phyloP scores from a whole-genome alignment of 2,329 filamentous ascomycete species.

The Niveomyces coronatus region DNA sequence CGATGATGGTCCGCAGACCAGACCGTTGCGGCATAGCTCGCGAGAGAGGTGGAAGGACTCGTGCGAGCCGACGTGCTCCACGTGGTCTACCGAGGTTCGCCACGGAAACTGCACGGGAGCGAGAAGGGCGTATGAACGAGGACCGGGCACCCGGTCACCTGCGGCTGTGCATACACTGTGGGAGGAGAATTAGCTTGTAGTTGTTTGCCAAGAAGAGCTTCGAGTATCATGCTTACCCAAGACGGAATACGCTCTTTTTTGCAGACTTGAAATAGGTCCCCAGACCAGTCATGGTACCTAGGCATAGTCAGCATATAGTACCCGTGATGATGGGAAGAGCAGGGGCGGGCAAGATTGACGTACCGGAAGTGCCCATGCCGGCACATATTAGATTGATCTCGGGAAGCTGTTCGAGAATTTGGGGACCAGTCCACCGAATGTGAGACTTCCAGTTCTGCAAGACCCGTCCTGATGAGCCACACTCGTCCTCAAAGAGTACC shows the following conservation, averaged over 20 bases:
- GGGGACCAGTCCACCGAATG: slow-evolving; percentile 47
- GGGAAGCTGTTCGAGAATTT: slow-evolving; percentile 45
- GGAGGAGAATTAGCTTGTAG: not conserved
- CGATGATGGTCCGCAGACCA: slow-evolving; percentile 51
- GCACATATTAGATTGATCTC: slow-evolving; percentile 46
- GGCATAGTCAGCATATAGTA: not conserved
- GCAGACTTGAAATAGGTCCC: slow-evolving; percentile 38
- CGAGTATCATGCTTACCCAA: slow-evolving; percentile 22
- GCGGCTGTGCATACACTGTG: slow-evolving; percentile 43
- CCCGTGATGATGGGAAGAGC: slow-evolving; percentile 20
- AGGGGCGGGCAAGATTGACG: slow-evolving; percentile 6
- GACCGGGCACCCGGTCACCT: slow-evolving; percentile 49
- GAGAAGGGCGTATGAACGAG: slow-evolving; percentile 40
- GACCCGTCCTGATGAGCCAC: too few species aligned
- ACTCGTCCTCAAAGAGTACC: not conserved
- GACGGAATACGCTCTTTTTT: slow-evolving; percentile 36
- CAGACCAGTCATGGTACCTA: slow-evolving; percentile 36
- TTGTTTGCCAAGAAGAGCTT: accelerated
- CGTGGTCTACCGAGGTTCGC: slow-evolving; percentile 41
- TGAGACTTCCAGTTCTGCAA: slow-evolving; percentile 43
- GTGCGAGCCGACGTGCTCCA: slow-evolving; percentile 45
- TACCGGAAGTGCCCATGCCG: slow-evolving; percentile 47
- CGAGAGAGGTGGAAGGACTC: slow-evolving; percentile 44
- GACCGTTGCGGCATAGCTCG: slow-evolving; percentile 43
- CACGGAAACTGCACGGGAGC: slow-evolving; percentile 46